phyloP scores from a whole-genome alignment of 148 eudicot species.

The Fagopyrum tataricum region DNA sequence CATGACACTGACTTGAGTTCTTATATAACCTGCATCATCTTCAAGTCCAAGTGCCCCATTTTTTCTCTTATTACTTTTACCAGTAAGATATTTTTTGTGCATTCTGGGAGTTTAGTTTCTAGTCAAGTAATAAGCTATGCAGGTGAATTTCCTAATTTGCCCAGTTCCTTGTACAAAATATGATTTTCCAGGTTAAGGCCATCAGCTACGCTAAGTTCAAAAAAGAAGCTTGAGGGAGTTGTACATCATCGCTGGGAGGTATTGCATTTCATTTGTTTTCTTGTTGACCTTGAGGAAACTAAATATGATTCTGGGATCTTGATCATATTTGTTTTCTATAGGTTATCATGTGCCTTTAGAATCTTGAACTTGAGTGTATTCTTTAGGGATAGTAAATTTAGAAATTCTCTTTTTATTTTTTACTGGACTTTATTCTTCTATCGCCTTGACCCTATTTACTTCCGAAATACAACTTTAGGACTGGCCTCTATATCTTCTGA shows the following conservation, averaged over 20 bases:
- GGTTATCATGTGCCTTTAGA: neutral
- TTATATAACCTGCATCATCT: neutral
- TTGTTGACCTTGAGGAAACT: neutral
- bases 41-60: neutral
- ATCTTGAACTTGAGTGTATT: neutral
- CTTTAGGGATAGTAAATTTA: too few species aligned
- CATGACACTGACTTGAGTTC: neutral
- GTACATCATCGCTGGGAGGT: slow-evolving; percentile 71
- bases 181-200: slow-evolving; percentile 58
- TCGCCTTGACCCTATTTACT: neutral
- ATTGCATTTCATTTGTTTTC: neutral
- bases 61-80: neutral
- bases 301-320: neutral
- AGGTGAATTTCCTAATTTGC: neutral
- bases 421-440: neutral
- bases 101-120: neutral
- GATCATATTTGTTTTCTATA: neutral
- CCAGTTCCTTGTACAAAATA: neutral
- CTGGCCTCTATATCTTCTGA: neutral
- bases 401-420: neutral
- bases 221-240: slow-evolving; percentile 62
- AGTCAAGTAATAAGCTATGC: neutral
- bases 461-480: neutral
- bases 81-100: neutral
- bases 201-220: slow-evolving; percentile 39